Evolutionary conservation across 768 basidiomycete species (phyloP).

Genomic region (Mycena vitilis): DNA sequence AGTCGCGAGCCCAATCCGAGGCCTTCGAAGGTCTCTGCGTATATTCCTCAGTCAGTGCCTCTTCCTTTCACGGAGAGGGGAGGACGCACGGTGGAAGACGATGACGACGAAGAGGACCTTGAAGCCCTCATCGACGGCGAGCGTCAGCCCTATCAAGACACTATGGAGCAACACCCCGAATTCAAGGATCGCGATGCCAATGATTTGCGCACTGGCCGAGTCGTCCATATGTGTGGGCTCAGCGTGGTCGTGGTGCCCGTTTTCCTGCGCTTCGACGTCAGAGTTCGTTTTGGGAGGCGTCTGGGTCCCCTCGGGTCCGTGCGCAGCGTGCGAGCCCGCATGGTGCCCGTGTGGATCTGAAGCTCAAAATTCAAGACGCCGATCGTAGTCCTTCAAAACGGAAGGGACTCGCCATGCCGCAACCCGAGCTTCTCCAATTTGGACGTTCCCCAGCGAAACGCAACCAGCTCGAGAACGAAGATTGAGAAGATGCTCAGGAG

Average conservation of each 20-base stretch:
- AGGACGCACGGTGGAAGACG: conserved; percentile 87
- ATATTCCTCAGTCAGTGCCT: conserved; percentile 73
- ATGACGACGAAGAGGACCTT: conserved; percentile 88
- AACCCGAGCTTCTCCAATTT: background rate
- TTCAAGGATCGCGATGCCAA: conserved; percentile 92
- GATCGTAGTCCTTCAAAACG: too few relatives aligned
- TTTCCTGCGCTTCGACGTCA: conserved; percentile 36
- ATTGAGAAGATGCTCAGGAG: conserved; percentile 86
- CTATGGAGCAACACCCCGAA: conserved; percentile 94
- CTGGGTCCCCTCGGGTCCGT: conserved; percentile 66
- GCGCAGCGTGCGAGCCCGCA: conserved; percentile 68
- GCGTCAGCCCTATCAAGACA: conserved; percentile 87
- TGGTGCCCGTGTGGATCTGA: conserved; percentile 75
- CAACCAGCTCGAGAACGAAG: conserved; percentile 83
- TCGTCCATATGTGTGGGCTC: conserved; percentile 87
- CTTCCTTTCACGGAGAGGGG: conserved; percentile 64
- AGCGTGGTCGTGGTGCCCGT: conserved; percentile 62
- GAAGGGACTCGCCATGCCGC: background rate
- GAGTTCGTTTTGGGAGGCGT: conserved; percentile 29
- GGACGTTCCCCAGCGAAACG: conserved; percentile 86
- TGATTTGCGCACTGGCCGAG: conserved; percentile 78
- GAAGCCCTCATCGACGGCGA: conserved; percentile 85
- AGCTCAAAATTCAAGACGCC: too few relatives aligned
- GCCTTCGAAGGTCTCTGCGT: conserved; percentile 90
- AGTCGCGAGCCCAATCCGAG: conserved; percentile 93